A percentile compares a stretch with the other conserved stretches of the same genome.
Evolutionary conservation across 805 yeast species (phyloP).

Genomic region (Cyberlindnera mrakii): DNA sequence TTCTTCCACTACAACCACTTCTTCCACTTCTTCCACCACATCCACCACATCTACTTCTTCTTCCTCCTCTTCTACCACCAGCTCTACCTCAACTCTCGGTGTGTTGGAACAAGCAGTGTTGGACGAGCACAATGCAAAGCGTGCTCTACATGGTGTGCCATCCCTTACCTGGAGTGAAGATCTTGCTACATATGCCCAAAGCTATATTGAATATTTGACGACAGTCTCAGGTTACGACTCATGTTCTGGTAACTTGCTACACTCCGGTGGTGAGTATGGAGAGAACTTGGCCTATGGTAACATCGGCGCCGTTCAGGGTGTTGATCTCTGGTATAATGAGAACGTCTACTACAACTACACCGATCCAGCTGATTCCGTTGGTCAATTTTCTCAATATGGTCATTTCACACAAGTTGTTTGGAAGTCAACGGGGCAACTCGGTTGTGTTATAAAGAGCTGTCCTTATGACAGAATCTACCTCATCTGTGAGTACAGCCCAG

Average conservation of each 20-base stretch:
- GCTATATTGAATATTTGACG: conserved; percentile 35
- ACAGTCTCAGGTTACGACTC: conserved; percentile 38
- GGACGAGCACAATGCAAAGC: conserved; percentile 43
- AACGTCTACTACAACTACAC: conserved; percentile 47
- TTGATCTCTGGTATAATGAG: conserved; percentile 73
- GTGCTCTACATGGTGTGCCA: conserved; percentile 41
- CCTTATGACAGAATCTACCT: conserved; percentile 41
- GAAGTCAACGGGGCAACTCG: conserved; percentile 54
- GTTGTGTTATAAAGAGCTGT: conserved; percentile 43
- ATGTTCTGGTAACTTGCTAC: conserved; percentile 54
- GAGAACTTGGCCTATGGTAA: conserved; percentile 73
- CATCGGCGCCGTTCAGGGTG: conserved; percentile 33
- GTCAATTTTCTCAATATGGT: conserved; percentile 46
- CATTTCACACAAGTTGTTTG: conserved; percentile 78
- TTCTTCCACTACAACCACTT: conserved; percentile 6
- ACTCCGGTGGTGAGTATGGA: conserved; percentile 53
- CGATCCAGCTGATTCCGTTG: conserved; percentile 35
- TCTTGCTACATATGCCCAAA: conserved; percentile 42
- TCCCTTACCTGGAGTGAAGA: conserved; percentile 43
- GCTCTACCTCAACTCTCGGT: conserved; percentile 17
- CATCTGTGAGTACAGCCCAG: conserved; percentile 59
- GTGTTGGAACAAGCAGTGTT: conserved; percentile 36
- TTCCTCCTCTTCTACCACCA: conserved; percentile 13
- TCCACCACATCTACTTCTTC: conserved; percentile 14
- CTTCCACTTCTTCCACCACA: conserved; percentile 12